phyloP scores from a whole-genome alignment of 441 rosid species.

The Syzygium syzygioides region DNA sequence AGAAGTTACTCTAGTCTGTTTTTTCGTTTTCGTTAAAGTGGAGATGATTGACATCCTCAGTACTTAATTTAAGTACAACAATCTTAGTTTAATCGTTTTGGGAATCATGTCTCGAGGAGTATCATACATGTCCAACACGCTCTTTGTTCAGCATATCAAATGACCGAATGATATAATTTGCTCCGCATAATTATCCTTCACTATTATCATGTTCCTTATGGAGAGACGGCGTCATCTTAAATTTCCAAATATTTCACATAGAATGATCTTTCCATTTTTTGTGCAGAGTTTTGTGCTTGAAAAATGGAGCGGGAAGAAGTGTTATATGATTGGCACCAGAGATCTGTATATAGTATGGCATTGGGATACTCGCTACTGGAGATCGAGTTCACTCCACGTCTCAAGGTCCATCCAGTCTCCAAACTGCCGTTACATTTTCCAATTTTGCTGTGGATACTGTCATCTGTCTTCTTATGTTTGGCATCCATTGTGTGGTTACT shows the following conservation, averaged over 20 bases:
- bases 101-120: background rate
- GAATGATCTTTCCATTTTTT: background rate
- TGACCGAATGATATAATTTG: background rate
- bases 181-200: background rate
- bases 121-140: background rate
- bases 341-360: accelerated
- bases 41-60: background rate
- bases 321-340: background rate
- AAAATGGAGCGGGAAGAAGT: background rate
- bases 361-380: accelerated
- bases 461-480: background rate
- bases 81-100: background rate
- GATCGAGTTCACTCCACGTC: background rate
- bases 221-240: too few species aligned
- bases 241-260: background rate
- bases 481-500: background rate
- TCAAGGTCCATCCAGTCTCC: background rate
- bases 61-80: background rate
- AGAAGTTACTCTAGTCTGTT: background rate
- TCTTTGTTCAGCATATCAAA: background rate
- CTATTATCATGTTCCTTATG: background rate
- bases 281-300: background rate
- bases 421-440: background rate
- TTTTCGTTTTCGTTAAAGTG: background rate
- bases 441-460: background rate